Evolutionary conservation across 371 early-diverging fungal species (phyloP), one percentile per base, ranked within the genome.

Genomic region (Syncephalastrum monosporum): DNA sequence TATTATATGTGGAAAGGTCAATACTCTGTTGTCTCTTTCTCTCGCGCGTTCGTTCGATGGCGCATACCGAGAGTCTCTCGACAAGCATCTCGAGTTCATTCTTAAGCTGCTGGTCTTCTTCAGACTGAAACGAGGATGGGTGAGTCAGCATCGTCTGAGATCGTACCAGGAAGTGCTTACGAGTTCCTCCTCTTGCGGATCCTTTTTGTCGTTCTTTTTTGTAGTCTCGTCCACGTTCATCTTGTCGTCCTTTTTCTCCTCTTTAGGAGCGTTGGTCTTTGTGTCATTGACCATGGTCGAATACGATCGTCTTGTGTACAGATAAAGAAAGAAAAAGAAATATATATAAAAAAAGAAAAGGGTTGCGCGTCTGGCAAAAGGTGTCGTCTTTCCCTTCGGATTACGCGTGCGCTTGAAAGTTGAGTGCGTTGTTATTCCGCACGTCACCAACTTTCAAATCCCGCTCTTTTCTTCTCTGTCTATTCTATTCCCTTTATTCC

Each of bases 61-160:
- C 21, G n/a, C 46, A 47, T 79, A 84, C 91, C 85, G 83, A 82
- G 45, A 98, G 82, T 51, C 98, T 81, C 63, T 92, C 92, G 19
- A 98, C 92, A 55, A 96, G 81, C 90, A 95, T 85, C 59, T 95
- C 96, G 46, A 98, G 85, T 71, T 97, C 96, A 61, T 73, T 81
- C 72, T 95, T 94, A 33, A 98, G 80, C 67, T 92, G 89, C 67
- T 88, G 87, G 75, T 98, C 98, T 73, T 97, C 98, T 74, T 98
- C 98, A 47, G 93, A 92, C 98, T 96, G 81, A 16, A 23, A 57
- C 8, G 44, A 8, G 54, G 16, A 55, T 16, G 38, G 29, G 38
- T 33, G 38, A 33, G 51, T 61, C 47, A 56, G 38, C 45, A 50
- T 42, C 15, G 42, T 50, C 12, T 45, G 27, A 47, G 15, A 21